A percentile compares a stretch with the other conserved stretches of the same genome.
phyloP scores from a whole-genome alignment of 129 eudicot species.

The Helianthus tuberosus region DNA sequence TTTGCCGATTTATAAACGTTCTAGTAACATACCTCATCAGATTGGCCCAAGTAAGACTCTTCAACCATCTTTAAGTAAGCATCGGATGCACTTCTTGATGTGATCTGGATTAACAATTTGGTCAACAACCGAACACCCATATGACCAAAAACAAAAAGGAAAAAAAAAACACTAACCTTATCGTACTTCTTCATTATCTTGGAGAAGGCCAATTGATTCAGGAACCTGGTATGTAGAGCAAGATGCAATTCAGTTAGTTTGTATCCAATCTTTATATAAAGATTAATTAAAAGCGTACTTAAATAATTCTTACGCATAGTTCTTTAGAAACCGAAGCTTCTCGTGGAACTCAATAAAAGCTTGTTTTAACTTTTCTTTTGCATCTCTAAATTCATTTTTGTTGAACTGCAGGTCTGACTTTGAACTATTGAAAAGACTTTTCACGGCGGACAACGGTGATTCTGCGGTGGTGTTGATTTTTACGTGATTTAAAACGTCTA shows the following conservation, averaged over 20 bases:
- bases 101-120: constrained; percentile 34
- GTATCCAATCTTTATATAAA: not conserved
- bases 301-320: constrained; percentile 30
- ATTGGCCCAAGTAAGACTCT: constrained; percentile 51
- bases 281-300: not conserved
- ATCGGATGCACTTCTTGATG: constrained; percentile 46
- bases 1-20: not conserved
- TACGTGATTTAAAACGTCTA: constrained; percentile 49
- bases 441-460: constrained; percentile 56
- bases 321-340: constrained; percentile 14
- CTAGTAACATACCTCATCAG: constrained; percentile 49
- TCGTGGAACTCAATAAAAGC: constrained; percentile 15
- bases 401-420: constrained; percentile 38
- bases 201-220: constrained; percentile 17
- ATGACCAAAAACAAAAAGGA: not conserved
- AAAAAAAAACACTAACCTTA: not conserved
- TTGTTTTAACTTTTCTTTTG: constrained; percentile 40
- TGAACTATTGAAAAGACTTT: constrained; percentile 34
- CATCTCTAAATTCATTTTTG: constrained; percentile 42
- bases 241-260: constrained; percentile 2
- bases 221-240: constrained; percentile 27
- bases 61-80: constrained; percentile 41
- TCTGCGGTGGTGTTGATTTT: constrained; percentile 50
- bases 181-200: constrained; percentile 14
- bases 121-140: not conserved